Conservation (phyloP, 805 yeast genomes). For the Wickerhamomyces mucosus region DNA sequence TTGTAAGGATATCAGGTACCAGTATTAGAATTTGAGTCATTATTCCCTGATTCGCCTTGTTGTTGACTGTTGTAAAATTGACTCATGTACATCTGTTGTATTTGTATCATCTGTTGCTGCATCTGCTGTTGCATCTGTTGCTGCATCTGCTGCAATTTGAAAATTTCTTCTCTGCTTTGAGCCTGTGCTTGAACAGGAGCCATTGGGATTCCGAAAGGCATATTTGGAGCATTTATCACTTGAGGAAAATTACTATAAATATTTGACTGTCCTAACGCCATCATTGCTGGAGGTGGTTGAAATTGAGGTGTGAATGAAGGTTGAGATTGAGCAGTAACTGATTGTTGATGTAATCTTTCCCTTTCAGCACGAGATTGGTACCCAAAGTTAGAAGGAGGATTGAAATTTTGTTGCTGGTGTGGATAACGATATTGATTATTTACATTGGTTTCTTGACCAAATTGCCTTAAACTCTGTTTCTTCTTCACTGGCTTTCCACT, state of each 20-base stretch:
- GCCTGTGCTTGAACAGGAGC: slow-evolving; percentile 3
- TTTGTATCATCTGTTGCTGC: slow-evolving; percentile 23
- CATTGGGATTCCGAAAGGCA: slow-evolving; percentile 1
- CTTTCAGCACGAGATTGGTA: slow-evolving; percentile 20
- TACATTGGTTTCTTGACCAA: neutral
- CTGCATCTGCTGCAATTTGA: slow-evolving; percentile 4
- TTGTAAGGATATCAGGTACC: too few relatives aligned
- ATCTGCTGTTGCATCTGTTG: slow-evolving; percentile 15
- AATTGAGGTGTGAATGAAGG: slow-evolving; percentile 6
- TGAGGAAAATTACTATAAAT: slow-evolving; percentile 22
- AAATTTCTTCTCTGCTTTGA: neutral
- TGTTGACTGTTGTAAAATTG: slow-evolving; percentile 15
- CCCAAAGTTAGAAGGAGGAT: slow-evolving; percentile 2
- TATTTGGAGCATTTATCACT: slow-evolving; percentile 7
- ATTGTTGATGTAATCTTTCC: slow-evolving; percentile 9
- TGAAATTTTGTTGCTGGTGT: neutral
- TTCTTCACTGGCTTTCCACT: neutral
- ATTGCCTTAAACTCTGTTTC: slow-evolving; percentile 1
- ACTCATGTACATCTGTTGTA: slow-evolving; percentile 19
- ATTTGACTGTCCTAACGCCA: slow-evolving; percentile 2
- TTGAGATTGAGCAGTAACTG: slow-evolving; percentile 5
- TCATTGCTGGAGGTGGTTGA: slow-evolving; percentile 12
- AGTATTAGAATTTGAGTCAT: too few relatives aligned
- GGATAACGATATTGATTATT: neutral
- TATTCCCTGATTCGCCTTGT: slow-evolving; percentile 12